Base-by-base conservation (phyloP, 2,329 filamentous ascomycete species). In the Dothiorella sarmentorum region DNA sequence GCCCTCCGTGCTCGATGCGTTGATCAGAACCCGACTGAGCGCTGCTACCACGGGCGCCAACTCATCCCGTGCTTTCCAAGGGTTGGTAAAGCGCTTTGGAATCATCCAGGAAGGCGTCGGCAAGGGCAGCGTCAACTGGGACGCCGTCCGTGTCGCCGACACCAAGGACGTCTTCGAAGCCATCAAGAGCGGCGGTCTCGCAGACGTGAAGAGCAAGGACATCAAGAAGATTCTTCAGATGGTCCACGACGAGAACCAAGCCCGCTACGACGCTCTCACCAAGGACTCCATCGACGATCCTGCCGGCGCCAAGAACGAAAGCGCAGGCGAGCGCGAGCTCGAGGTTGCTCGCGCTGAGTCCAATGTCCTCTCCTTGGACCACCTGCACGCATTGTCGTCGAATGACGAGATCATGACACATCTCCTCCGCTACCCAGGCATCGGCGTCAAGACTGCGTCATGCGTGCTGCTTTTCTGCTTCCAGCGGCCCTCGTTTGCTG, bases 151-250 rank as follows among this genome's bases (percentile, higher is more conserved):
- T 20, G 71, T 75, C 24, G 83, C 85, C 1, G 71, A 82, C 1
- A 69, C 82, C 4, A 76, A 81, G 37, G 82, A 87, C 5, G 77
- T 94, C n/a, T 83, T 82, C 44, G 75, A 86, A 52, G 83, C 88
- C 0, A 91, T 94, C 67, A 85, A 84, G 64, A 73, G 76, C 7
- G 89, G 89, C 9, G 91, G 91, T 0, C 76, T 92, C 2, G 87
- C 85, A 2, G 80, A 82, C n/a, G 78, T 79, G 15, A 94, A 92
- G 72, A 86, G 84, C 60, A 85, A 81, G 55, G 79, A 86, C 63
- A 90, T 95, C 67, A 91, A 92, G 69, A 73, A 75, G 15, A 90
- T 90, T 33, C 77, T 95, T 7, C 82, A 90, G 53, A 84, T 85
- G 71, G 87, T 91, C 0, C 85, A 88, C 66, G 76, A 84, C 43